A percentile compares a stretch with the other conserved stretches of the same genome.
Conservation (phyloP, 352 stramenopile species). For the Discostella stelligera region DNA sequence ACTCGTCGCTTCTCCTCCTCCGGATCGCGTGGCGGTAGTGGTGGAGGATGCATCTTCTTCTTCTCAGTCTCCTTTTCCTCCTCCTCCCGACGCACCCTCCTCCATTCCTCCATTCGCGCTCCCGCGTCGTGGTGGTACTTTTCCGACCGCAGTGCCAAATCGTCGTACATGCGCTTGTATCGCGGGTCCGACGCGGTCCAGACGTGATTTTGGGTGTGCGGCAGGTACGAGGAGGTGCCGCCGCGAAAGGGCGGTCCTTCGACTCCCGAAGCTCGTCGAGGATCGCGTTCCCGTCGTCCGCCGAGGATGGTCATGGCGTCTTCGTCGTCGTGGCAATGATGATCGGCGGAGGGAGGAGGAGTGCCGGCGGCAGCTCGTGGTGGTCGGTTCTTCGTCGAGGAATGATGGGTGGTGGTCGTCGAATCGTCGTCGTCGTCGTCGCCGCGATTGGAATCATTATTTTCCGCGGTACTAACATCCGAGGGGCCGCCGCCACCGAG, state of each 20-base stretch:
- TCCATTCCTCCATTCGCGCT: constrained; percentile 3
- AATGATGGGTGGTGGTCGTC: no score
- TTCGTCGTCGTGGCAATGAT: constrained; percentile 1
- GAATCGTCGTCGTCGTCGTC: constrained; percentile 6
- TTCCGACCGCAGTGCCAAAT: constrained; percentile 28
- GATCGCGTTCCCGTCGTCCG: constrained; percentile 11
- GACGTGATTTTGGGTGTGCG: constrained; percentile 31
- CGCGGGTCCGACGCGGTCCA: constrained; percentile 28
- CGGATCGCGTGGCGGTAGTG: no score
- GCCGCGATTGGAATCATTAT: background rate
- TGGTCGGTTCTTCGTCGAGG: no score
- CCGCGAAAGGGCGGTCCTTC: background rate
- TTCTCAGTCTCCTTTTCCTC: no score
- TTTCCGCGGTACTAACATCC: no score
- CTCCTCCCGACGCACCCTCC: background rate
- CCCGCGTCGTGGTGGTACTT: constrained; percentile 20
- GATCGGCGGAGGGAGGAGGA: no score
- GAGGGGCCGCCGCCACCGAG: no score
- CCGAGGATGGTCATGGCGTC: background rate
- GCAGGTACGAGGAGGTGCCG: constrained; percentile 24
- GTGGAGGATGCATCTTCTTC: no score
- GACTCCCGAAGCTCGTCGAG: background rate
- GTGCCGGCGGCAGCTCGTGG: no score
- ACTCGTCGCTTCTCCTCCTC: constrained; percentile 40
- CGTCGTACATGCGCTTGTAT: constrained; percentile 44